Percentiles rank a stretch among this genome's conserved stretches.
These are phyloP conservation scores for Hypoxylon fragiforme DNA, from an alignment of 495 filamentous ascomycete genomes.

Conservation along the genomic window DNA sequence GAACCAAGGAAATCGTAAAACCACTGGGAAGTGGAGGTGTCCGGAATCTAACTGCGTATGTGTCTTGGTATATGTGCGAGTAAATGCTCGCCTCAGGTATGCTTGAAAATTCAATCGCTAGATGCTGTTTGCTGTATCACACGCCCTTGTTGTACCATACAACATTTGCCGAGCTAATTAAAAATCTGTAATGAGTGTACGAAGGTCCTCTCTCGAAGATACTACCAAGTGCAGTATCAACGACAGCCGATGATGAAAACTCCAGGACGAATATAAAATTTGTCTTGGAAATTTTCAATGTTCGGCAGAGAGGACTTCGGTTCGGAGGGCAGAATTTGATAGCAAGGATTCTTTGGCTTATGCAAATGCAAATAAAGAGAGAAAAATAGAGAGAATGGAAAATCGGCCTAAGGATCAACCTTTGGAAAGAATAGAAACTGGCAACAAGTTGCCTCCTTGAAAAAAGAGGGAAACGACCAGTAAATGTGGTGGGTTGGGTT, in stretches of 20 bases:
- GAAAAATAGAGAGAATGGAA: constrained; percentile 3
- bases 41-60: constrained; percentile 15
- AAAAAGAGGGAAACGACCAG: constrained; percentile 17
- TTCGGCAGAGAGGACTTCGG: too few relatives aligned
- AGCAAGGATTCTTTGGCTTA: constrained; percentile 11
- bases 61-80: neutral
- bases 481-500: constrained; percentile 10
- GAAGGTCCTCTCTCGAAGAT: constrained; percentile 11
- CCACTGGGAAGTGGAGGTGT: constrained; percentile 11
- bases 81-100: neutral
- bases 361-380: constrained; percentile 35
- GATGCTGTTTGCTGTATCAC: constrained; percentile 24
- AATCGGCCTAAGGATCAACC: constrained; percentile 56
- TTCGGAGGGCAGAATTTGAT: constrained; percentile 11
- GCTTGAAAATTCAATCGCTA: constrained; percentile 34
- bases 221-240: constrained; percentile 11
- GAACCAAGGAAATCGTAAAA: constrained; percentile 25
- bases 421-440: constrained; percentile 49
- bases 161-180: constrained; percentile 20
- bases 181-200: constrained; percentile 25
- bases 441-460: constrained; percentile 30
- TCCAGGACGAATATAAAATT: too few relatives aligned
- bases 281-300: too few relatives aligned
- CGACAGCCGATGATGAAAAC: constrained; percentile 2
- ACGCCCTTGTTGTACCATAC: constrained; percentile 8